Percentiles rank a stretch among this genome's conserved stretches.
These are phyloP conservation scores for Glycine soja DNA, from an alignment of 306 rosid species.

Conservation along the genomic window DNA sequence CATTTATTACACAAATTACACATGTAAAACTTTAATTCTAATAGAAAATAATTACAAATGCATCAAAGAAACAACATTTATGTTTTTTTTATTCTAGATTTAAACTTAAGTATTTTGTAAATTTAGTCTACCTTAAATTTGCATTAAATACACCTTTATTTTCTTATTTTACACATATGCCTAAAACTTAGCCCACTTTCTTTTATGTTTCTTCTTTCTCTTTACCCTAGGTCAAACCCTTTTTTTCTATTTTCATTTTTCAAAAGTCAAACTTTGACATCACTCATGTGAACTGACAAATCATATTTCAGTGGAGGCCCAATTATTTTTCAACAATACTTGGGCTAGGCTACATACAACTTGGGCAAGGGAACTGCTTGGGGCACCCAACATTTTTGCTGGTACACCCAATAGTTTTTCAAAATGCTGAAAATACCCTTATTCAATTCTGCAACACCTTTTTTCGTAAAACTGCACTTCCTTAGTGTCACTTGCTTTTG, in stretches of 20 bases:
- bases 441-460: too few species aligned
- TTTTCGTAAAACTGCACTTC: too few species aligned
- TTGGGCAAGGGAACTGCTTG: too few species aligned
- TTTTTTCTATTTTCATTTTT: background rate
- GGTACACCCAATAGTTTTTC: too few species aligned
- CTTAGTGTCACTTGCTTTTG: too few species aligned
- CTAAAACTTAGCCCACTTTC: background rate
- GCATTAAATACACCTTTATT: background rate
- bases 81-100: background rate
- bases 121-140: background rate
- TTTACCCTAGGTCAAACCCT: background rate
- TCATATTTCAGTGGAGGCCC: conserved; percentile 67
- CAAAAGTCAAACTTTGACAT: background rate
- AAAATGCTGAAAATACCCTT: too few species aligned
- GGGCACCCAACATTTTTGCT: too few species aligned
- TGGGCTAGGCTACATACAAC: conserved; percentile 59
- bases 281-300: background rate
- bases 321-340: conserved; percentile 63
- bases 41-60: background rate
- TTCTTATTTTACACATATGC: background rate
- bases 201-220: background rate
- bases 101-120: background rate
- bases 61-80: background rate
- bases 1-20: too few species aligned
- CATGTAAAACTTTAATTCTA: background rate